These are phyloP conservation scores for Penicillium aurantiogriseum DNA, from an alignment of 2,329 filamentous ascomycete species.

Conservation along the genomic window DNA sequence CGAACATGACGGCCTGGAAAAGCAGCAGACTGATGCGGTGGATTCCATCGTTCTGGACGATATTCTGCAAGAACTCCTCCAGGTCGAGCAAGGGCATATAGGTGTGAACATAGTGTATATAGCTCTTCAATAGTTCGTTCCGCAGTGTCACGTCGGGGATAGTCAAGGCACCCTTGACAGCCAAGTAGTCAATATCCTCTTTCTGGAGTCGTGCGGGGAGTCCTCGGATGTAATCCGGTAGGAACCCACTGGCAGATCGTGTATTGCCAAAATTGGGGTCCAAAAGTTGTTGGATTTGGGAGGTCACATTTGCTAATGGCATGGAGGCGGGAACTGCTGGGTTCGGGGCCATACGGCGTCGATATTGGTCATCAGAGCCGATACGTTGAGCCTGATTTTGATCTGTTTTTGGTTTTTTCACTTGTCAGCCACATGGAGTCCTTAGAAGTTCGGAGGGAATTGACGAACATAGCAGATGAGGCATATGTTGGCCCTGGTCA, in stretches of 20 bases:
- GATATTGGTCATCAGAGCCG: slow-evolving; percentile 47
- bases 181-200: slow-evolving; percentile 80
- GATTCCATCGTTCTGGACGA: slow-evolving; percentile 65
- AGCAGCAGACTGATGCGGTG: slow-evolving; percentile 77
- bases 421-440: neutral
- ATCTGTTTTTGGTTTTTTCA: slow-evolving; percentile 20
- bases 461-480: slow-evolving; percentile 62
- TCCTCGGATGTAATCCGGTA: slow-evolving; percentile 73
- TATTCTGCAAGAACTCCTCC: slow-evolving; percentile 58
- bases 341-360: slow-evolving; percentile 48
- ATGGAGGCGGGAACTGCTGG: slow-evolving; percentile 39
- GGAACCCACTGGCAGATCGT: slow-evolving; percentile 46
- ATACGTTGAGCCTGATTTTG: slow-evolving; percentile 44
- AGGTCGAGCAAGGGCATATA: slow-evolving; percentile 85
- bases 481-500: slow-evolving; percentile 58
- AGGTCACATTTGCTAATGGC: slow-evolving; percentile 36
- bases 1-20: slow-evolving; percentile 95
- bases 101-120: slow-evolving; percentile 86
- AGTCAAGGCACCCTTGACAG: slow-evolving; percentile 78
- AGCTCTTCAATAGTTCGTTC: slow-evolving; percentile 76
- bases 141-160: slow-evolving; percentile 70
- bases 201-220: slow-evolving; percentile 72
- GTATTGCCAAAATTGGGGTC: slow-evolving; percentile 50
- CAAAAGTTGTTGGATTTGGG: slow-evolving; percentile 38
- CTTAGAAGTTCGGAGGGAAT: neutral